Evolutionary conservation across 345 rosid species (phyloP).

Genomic region (Toxicodendron radicans): DNA sequence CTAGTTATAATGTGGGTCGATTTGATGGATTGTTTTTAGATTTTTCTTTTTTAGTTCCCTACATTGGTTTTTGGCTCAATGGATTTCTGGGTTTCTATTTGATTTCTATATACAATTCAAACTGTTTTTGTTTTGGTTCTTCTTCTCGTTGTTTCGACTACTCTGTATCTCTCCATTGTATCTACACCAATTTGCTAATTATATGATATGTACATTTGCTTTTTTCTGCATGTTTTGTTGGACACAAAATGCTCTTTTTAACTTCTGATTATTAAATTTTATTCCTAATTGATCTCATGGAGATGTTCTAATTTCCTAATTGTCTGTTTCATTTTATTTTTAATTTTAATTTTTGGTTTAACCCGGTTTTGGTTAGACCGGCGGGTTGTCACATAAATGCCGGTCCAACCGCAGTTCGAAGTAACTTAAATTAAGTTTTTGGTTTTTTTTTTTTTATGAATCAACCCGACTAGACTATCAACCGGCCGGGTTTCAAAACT

Average conservation of each 20-base stretch:
- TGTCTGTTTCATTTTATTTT: background rate
- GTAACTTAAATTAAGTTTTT: too few species aligned
- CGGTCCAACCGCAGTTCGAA: too few species aligned
- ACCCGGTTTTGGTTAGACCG: too few species aligned
- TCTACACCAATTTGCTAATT: background rate
- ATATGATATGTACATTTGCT: background rate
- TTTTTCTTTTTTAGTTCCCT: background rate
- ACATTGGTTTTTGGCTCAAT: background rate
- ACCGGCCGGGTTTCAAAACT: too few species aligned
- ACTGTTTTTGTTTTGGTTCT: background rate
- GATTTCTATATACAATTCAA: background rate
- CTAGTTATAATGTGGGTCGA: conserved; percentile 7
- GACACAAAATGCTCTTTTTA: background rate
- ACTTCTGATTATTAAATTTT: background rate
- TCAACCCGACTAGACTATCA: too few species aligned
- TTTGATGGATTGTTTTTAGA: background rate
- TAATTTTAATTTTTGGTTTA: too few species aligned
- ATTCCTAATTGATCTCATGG: background rate
- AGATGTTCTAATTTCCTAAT: background rate
- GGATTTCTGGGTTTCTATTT: conserved; percentile 1
- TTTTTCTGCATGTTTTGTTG: background rate
- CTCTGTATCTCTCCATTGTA: background rate
- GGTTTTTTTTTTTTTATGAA: too few species aligned
- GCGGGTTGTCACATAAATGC: too few species aligned
- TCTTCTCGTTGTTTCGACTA: background rate